Evolutionary conservation across 2,329 filamentous ascomycete species (phyloP), one percentile per base, ranked within the genome.

Genomic region (Aspergillus sp.): DNA sequence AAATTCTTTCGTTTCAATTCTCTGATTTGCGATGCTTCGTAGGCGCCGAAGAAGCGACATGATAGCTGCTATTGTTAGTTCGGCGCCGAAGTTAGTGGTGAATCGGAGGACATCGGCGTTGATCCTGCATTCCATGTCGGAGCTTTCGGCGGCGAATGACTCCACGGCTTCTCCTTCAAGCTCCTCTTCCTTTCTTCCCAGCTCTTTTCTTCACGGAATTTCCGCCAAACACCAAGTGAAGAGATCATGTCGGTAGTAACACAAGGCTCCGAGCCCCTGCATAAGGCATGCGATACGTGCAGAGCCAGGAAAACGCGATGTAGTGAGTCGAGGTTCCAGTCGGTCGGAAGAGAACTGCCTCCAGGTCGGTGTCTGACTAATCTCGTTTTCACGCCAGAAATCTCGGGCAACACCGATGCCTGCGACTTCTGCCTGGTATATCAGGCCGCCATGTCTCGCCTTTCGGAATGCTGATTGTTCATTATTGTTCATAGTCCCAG

Each of bases 271-370:
- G 52, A 41, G 10, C 38, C 52, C 66, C 0, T 60, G 15, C 45
- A 60, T 25, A 60, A 60, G 17, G 52, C 58, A 5, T 60, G 58
- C 36, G 58, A 60, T 39, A 36, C 52, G 17, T 60, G 58, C 36
- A 53, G 58, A 12, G n/a, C 52, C 15, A 55, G 47, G 17, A 60
- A 60, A 41, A 56, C 48, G 17, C 58, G 58, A 32, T 60, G 58
- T 47, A 43, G 58, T 60, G 25, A 56, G 58, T 56, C 25, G 15
- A 28, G 32, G 2, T 36, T 50, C 47, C 25, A 47, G 43, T 21
- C 19, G 19, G 21, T 21, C 19, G 21, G 45, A n/a, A 49, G 15
- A 13, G 17, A 38, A 53, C 32, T 9, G 17, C n/a, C 4, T 8
- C 4, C 6, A 28, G 25, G 7, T 28, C 25, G 25, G 39, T 4